A percentile compares a stretch with the other conserved stretches of the same genome.
Evolutionary conservation across 345 rosid species (phyloP).

Genomic region (Raphanus raphanistrum): DNA sequence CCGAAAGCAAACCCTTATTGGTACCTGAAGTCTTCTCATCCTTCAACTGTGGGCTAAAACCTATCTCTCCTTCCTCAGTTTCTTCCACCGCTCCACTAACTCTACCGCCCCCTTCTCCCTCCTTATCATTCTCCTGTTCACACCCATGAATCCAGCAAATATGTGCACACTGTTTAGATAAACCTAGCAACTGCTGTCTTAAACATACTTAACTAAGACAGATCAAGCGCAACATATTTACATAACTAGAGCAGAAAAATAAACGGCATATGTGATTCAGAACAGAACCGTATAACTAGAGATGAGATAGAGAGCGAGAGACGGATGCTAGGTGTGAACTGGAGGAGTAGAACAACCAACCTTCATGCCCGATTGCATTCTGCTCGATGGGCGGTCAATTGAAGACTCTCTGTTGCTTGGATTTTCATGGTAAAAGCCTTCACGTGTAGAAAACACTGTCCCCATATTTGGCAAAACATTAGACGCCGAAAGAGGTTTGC

Average conservation of each 20-base stretch:
- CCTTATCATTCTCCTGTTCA: conserved; percentile 46
- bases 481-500: conserved; percentile 31
- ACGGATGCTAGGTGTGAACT: neutral
- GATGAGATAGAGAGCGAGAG: neutral
- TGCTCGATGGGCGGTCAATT: neutral
- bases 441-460: conserved; percentile 39
- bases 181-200: conserved; percentile 9
- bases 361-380: conserved; percentile 32
- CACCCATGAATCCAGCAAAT: conserved; percentile 12
- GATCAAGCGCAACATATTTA: neutral
- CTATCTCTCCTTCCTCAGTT: conserved; percentile 41
- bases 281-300: conserved; percentile 26
- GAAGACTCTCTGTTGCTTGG: conserved; percentile 38
- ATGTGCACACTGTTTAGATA: neutral
- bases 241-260: neutral
- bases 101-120: conserved; percentile 19
- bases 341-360: conserved; percentile 32
- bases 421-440: conserved; percentile 33
- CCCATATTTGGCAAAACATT: conserved; percentile 30
- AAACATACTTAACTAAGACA: neutral
- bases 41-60: conserved; percentile 17
- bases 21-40: conserved; percentile 40
- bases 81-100: conserved; percentile 33
- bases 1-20: conserved; percentile 33
- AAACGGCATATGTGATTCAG: neutral